Evolutionary conservation across 2,329 filamentous ascomycete genomes (phyloP), one percentile per base, ranked within the genome.

Genomic region (Fusarium metavorans): DNA sequence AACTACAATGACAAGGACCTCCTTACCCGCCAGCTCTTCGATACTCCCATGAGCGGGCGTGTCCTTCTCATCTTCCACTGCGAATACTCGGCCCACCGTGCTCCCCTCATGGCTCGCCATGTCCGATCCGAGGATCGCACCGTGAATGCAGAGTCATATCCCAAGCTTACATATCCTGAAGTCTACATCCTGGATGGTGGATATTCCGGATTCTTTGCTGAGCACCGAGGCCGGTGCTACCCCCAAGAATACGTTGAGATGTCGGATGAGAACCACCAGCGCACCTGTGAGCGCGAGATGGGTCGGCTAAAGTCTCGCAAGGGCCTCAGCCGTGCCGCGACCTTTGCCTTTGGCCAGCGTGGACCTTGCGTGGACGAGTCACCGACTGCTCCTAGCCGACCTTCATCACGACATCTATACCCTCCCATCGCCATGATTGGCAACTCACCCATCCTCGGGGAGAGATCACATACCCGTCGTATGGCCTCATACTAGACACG

Each of bases 1-100:
- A 99, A 99, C 87, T 97, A 95, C 87, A 98, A 98, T 84, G 95
- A 98, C 86, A 98, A 98, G 84, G 96, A 99, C 79, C 86, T 93
- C 70, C 88, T 99, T 68, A 91, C 95, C 10, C 87, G 88, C 65
- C 91, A 95, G 76, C 90, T 99, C 58, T 98, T 99, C 82, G 85
- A 91, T 66, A 88, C 86, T 25, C 88, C 88, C 20, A 90, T 92
- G 78, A 85, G 90, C 56, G 90, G 92, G 59, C 93, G 91, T 76
- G 97, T 95, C 0, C 88, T 98, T 13, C 85, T 99, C 72, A 92
- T 99, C 76, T 94, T 99, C 79, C 97, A 99, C 85, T 99, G 97
- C 89, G 97, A 99, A 85, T 99, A 98, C 85, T 98, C 97, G 37
- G 96, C 95, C 43, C 96, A 98, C 82, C 94, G 97, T 72, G 97